phyloP scores from a whole-genome alignment of 2,329 filamentous ascomycete species.

The Chrysosporium queenslandicum region DNA sequence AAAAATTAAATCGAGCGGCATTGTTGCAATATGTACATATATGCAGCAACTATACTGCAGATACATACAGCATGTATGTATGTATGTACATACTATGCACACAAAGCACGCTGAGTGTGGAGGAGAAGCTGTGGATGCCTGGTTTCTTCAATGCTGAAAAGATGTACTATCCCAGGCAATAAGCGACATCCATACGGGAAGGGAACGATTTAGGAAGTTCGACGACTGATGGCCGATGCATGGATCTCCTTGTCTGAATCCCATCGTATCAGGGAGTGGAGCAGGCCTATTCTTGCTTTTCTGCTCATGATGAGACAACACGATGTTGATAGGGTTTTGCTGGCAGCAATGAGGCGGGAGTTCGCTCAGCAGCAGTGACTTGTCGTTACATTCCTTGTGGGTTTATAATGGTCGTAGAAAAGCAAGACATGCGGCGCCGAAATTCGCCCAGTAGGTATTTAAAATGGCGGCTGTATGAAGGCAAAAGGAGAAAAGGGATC shows the following conservation, averaged over 20 bases:
- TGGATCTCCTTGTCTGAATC: neutral
- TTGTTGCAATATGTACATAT: neutral
- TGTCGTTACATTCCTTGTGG: no score
- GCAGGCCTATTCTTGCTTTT: neutral
- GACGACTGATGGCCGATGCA: neutral
- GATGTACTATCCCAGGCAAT: neutral
- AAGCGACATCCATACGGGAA: no score
- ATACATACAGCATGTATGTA: neutral
- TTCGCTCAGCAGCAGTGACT: neutral
- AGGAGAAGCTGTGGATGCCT: no score
- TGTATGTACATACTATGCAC: no score
- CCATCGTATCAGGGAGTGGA: neutral
- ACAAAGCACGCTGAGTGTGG: no score
- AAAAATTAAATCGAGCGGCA: neutral
- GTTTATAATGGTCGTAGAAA: no score
- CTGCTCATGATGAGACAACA: neutral
- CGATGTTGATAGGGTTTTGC: neutral
- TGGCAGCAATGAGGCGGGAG: neutral
- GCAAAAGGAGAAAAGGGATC: neutral
- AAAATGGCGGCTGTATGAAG: no score
- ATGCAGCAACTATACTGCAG: no score
- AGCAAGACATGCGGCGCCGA: neutral
- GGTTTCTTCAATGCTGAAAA: neutral
- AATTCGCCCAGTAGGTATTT: neutral
- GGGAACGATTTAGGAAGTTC: neutral